Evolutionary conservation across 371 early-diverging fungal species (phyloP).

Genomic region (Rhizopus sp.): DNA sequence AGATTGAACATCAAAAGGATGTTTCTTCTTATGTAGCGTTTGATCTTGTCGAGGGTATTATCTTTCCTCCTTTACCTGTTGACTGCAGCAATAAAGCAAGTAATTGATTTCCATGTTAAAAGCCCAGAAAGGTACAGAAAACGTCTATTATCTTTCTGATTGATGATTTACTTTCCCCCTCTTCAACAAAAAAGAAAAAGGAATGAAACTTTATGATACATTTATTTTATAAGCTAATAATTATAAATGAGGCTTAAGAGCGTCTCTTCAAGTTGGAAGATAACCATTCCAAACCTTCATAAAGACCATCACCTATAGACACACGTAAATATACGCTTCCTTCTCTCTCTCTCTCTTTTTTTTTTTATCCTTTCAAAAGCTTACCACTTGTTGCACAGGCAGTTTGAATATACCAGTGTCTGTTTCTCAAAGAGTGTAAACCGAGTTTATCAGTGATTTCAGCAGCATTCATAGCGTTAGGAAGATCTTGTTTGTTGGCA

Average conservation of each 20-base stretch:
- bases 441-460: slow-evolving; percentile 94
- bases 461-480: slow-evolving; percentile 91
- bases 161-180: no score
- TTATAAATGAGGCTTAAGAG: neutral
- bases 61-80: no score
- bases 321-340: neutral
- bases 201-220: no score
- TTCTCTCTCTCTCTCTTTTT: neutral
- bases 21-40: no score
- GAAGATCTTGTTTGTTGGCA: slow-evolving; percentile 97
- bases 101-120: no score
- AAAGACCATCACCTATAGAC: slow-evolving; percentile 83
- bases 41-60: no score
- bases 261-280: slow-evolving; percentile 51
- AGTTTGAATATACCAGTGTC: slow-evolving; percentile 92
- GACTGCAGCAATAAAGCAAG: no score
- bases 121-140: no score
- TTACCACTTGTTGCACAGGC: slow-evolving; percentile 91
- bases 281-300: slow-evolving; percentile 90
- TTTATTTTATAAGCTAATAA: no score
- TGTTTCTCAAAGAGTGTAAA: slow-evolving; percentile 80
- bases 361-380: slow-evolving; percentile 2
- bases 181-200: no score
- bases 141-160: no score
- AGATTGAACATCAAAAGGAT: no score